phyloP scores from a whole-genome alignment of 331 rosid species.

The Erythrophleum ivorense region DNA sequence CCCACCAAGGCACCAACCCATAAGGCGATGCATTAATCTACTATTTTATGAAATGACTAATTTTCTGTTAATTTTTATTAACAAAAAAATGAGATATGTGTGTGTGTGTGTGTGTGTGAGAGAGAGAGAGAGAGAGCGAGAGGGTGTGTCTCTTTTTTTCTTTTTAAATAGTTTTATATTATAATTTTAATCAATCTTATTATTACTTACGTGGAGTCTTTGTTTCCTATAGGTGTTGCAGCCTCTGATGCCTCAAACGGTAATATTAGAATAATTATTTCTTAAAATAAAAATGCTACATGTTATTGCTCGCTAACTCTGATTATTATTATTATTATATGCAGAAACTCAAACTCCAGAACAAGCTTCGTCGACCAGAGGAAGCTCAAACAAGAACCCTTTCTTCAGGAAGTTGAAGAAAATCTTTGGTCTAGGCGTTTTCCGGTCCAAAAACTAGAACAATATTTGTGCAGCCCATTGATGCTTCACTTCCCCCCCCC shows the following conservation, averaged over 20 bases:
- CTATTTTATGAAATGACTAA: neutral
- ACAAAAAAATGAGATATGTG: too few relatives aligned
- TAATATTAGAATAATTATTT: neutral
- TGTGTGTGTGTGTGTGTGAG: too few relatives aligned
- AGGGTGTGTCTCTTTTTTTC: too few relatives aligned
- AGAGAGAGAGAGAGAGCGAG: too few relatives aligned
- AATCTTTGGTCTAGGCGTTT: constrained; percentile 44
- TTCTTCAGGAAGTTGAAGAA: constrained; percentile 48
- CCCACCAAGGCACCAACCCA: too few relatives aligned
- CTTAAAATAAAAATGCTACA: neutral
- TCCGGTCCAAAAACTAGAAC: constrained; percentile 43
- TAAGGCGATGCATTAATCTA: neutral
- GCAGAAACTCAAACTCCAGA: constrained; percentile 26
- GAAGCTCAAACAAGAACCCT: constrained; percentile 2
- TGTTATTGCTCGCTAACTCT: neutral
- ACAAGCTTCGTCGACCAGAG: neutral
- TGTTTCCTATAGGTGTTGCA: neutral
- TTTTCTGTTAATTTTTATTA: too few relatives aligned
- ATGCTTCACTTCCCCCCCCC: neutral
- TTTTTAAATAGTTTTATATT: too few relatives aligned
- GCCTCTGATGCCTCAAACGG: neutral
- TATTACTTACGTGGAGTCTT: neutral
- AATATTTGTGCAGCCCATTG: neutral
- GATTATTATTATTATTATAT: constrained; percentile 10
- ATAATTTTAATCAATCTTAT: too few relatives aligned